Evolutionary conservation across 2,329 filamentous ascomycete species (phyloP).

Genomic region (Diaporthe velutina): DNA sequence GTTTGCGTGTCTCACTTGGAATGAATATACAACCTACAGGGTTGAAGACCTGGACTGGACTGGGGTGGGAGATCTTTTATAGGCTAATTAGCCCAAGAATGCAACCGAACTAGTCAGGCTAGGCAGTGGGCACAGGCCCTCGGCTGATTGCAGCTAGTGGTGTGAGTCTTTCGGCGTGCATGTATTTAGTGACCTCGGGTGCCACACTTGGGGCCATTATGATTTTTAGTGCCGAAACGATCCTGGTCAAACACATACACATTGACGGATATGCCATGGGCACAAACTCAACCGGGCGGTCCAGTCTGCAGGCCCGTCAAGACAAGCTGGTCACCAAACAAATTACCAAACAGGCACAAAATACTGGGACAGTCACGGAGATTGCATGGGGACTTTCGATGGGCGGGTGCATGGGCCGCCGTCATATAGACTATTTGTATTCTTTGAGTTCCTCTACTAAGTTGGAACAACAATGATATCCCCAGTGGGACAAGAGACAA

Average conservation of each 20-base stretch:
- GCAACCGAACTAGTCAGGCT: neutral
- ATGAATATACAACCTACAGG: no score
- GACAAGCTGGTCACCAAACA: neutral
- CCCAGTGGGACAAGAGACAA: neutral
- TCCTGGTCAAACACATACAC: neutral
- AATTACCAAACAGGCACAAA: neutral
- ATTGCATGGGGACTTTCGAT: neutral
- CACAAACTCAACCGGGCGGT: no score
- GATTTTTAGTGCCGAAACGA: neutral
- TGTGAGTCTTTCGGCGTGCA: neutral
- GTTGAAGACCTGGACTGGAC: neutral
- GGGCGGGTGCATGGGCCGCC: slow-evolving; percentile 6
- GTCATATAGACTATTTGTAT: neutral
- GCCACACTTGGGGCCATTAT: neutral
- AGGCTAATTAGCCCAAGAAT: neutral
- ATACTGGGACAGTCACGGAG: neutral
- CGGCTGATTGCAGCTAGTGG: neutral
- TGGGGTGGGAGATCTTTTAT: neutral
- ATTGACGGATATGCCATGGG: neutral
- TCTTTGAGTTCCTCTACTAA: no score
- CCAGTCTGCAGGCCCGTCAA: no score
- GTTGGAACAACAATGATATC: neutral
- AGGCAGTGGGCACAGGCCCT: neutral
- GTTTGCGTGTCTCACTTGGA: no score
- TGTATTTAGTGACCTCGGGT: neutral